Percentiles rank a stretch among this genome's conserved stretches.
These are phyloP conservation scores for Lathyrus tuberosus DNA, from an alignment of 306 rosid genomes.

Conservation along the genomic window DNA sequence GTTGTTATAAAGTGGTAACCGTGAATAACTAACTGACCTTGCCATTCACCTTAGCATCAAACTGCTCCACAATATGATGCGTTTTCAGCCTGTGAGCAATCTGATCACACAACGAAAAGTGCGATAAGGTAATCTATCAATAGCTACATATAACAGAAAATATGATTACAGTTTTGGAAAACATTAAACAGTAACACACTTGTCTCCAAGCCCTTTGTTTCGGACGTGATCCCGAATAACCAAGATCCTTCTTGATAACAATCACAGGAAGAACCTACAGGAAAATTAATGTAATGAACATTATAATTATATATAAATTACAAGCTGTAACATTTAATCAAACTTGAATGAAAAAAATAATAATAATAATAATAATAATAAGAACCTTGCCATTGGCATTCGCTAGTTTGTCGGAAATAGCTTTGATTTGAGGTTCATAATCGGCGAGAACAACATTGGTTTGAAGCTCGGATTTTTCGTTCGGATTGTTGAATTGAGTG, in stretches of 20 bases:
- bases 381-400: conserved; percentile 81
- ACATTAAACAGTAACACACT: conserved; percentile 51
- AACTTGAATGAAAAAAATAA: conserved; percentile 3
- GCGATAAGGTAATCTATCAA: conserved; percentile 13
- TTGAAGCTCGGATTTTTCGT: conserved; percentile 35
- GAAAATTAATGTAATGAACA: conserved; percentile 41
- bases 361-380: not conserved
- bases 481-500: conserved; percentile 41
- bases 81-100: conserved; percentile 64
- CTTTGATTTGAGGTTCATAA: conserved; percentile 72
- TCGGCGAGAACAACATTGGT: conserved; percentile 70
- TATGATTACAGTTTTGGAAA: conserved; percentile 29
- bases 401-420: conserved; percentile 67
- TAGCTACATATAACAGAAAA: conserved; percentile 20
- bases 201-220: conserved; percentile 79
- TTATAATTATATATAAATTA: not conserved
- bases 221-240: conserved; percentile 60
- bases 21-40: conserved; percentile 65
- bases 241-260: conserved; percentile 81
- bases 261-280: conserved; percentile 82
- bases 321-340: conserved; percentile 7
- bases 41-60: conserved; percentile 83
- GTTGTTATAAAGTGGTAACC: not conserved
- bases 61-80: conserved; percentile 61
- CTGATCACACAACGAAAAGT: conserved; percentile 47